Evolutionary conservation across 139 green algal genomes (phyloP).

Genomic region (Chlamydomonas sp.): DNA sequence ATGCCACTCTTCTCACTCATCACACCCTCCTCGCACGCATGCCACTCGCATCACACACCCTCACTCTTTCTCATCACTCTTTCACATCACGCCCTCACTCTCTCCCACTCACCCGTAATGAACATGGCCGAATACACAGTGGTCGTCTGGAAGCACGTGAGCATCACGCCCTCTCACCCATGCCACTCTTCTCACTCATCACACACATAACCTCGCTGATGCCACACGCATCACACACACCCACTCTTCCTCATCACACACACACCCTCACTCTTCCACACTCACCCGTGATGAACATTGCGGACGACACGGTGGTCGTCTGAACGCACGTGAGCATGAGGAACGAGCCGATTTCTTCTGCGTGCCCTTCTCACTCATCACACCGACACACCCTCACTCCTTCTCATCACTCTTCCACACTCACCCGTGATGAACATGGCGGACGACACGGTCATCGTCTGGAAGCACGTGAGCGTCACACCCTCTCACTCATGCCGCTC

Average conservation of each 20-base stretch:
- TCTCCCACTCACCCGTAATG: too few relatives aligned
- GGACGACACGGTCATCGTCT: constrained; percentile 84
- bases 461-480: constrained; percentile 96
- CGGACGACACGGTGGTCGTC: constrained; percentile 81
- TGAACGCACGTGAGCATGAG: constrained; percentile 98
- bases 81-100: too few relatives aligned
- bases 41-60: background rate
- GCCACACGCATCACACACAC: background rate
- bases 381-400: background rate
- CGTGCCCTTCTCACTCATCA: constrained; percentile 83
- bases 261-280: background rate
- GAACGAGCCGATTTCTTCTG: constrained; percentile 93
- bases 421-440: constrained; percentile 69
- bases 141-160: too few relatives aligned
- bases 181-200: too few relatives aligned
- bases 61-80: background rate
- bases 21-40: too few relatives aligned
- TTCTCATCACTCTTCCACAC: too few relatives aligned
- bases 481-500: too few relatives aligned
- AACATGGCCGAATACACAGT: constrained; percentile 83
- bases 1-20: too few relatives aligned
- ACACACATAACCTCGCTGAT: too few relatives aligned
- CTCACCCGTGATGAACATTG: constrained; percentile 66
- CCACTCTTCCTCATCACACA: background rate
- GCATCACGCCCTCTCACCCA: too few relatives aligned